These are phyloP conservation scores for Termitomyces sp. DNA, from an alignment of 768 basidiomycete species.

Conservation along the genomic window DNA sequence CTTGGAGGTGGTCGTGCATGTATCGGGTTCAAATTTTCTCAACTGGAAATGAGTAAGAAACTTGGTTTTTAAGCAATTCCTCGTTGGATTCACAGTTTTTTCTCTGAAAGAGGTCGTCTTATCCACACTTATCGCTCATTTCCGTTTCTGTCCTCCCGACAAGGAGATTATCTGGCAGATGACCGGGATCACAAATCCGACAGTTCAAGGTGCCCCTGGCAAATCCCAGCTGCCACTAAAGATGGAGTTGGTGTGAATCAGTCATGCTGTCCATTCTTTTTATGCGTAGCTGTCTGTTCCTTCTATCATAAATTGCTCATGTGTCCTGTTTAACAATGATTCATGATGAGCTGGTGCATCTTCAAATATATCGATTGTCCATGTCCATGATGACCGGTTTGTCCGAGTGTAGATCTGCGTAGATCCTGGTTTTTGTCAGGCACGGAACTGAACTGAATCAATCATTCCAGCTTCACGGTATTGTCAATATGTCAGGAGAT, in stretches of 20 bases:
- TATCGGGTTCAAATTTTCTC: constrained; percentile 37
- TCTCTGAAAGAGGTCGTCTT: constrained; percentile 13
- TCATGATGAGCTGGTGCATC: background rate
- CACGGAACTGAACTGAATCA: background rate
- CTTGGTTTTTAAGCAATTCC: background rate
- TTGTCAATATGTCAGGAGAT: background rate
- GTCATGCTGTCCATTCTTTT: background rate
- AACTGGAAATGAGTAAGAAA: constrained; percentile 33
- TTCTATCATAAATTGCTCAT: background rate
- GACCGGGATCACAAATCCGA: constrained; percentile 10
- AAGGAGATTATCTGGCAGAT: constrained; percentile 17
- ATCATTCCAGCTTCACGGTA: background rate
- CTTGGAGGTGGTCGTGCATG: constrained; percentile 29
- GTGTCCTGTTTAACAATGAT: background rate
- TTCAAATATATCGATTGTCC: background rate
- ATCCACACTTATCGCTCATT: constrained; percentile 12
- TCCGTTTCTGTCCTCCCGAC: constrained; percentile 13
- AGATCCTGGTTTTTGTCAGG: background rate
- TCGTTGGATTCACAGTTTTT: background rate
- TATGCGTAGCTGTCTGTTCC: too few relatives aligned
- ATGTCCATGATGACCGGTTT: background rate
- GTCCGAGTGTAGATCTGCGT: background rate
- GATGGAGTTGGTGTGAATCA: constrained; percentile 3
- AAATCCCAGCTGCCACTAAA: constrained; percentile 10
- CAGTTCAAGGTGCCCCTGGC: constrained; percentile 9